Base-by-base conservation (phyloP, 345 rosid genomes). In the Kandelia obovata region DNA sequence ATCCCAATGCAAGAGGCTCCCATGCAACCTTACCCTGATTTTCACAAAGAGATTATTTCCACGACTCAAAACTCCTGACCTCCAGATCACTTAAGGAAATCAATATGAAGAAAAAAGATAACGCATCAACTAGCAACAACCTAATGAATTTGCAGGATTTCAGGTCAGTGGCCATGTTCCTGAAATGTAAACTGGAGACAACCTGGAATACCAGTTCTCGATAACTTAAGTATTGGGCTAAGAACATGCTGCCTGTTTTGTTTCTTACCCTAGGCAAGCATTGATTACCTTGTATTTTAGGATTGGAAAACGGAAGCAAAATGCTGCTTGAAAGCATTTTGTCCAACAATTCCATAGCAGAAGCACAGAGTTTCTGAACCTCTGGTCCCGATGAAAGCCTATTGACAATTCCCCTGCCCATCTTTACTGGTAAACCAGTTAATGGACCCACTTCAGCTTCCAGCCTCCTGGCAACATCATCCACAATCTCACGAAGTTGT, bases 401-500 rank as follows among this genome's bases (percentile, higher is more conserved):
- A 76, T 87, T 90, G 58, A 92, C 98, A 13, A 89, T 90, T 65
- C 96, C 97, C 64, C 96, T 80, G 66, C 90, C 96, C 84, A 89
- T 92, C 82, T 90, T 92, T 70, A 84, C 89, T 4, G 94, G 92
- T 72, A 83, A 70, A 69, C 93, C 97, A 53, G 88, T 85, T 71
- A 95, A 82, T 5, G 85, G 91, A 73, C 98, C 99, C 53, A 92
- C 92, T 61, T 95, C 98, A 71, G 68, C 84, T 75, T 92, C 96
- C 20, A 96, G 98, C 84, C 77, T 85, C 83, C 75, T 86, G 43
- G 82, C 87, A 58, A 97, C 90, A 67, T 82, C 91, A 74, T 85
- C 84, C 66, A 96, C 86, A 68, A 90, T 83, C 64, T 79, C 86
- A 30, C 68, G 74, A 72, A 84, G 83, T 52, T 74, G 74, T 62